phyloP scores from a whole-genome alignment of 352 stramenopile genomes.

The Globisporangium canariense region DNA sequence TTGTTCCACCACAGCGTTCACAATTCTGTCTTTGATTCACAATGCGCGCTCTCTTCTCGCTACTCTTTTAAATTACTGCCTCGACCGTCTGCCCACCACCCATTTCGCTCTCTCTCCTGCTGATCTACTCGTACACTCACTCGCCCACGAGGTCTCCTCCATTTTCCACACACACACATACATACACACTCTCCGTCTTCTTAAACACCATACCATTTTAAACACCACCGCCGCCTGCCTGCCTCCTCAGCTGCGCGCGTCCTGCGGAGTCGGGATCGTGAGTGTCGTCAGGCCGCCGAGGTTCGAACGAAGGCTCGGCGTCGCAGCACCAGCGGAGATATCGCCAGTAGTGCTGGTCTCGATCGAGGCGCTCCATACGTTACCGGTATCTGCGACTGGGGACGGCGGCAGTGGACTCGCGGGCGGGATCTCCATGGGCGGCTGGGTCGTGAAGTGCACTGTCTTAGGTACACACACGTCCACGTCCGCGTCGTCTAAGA shows the following conservation, averaged over 20 bases:
- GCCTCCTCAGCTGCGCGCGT: slow-evolving; percentile 2
- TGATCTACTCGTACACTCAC: slow-evolving; percentile 5
- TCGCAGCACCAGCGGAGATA: not conserved
- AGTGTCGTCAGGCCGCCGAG: slow-evolving; percentile 9
- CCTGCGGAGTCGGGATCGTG: slow-evolving; percentile 14
- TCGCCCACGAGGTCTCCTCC: not conserved
- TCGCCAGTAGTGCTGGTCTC: not conserved
- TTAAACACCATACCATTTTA: not conserved
- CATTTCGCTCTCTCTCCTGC: not conserved
- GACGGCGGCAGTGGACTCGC: not conserved
- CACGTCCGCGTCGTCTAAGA: slow-evolving; percentile 7
- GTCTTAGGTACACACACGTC: slow-evolving; percentile 8
- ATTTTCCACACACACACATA: slow-evolving; percentile 1
- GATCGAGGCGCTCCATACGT: not conserved
- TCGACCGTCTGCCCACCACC: not conserved
- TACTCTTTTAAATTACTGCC: slow-evolving; percentile 11
- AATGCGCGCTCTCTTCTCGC: not conserved
- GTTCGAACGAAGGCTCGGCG: slow-evolving; percentile 3
- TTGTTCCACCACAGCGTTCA: no score
- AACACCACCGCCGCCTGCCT: not conserved
- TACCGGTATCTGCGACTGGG: not conserved
- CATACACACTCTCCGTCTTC: not conserved
- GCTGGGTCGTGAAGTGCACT: slow-evolving; percentile 22
- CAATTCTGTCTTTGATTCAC: no score
- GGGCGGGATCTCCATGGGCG: slow-evolving; percentile 21